Evolutionary conservation across 805 yeast genomes (phyloP), one percentile per base, ranked within the genome.

Genomic region (Hanseniaspora nectarophila): DNA sequence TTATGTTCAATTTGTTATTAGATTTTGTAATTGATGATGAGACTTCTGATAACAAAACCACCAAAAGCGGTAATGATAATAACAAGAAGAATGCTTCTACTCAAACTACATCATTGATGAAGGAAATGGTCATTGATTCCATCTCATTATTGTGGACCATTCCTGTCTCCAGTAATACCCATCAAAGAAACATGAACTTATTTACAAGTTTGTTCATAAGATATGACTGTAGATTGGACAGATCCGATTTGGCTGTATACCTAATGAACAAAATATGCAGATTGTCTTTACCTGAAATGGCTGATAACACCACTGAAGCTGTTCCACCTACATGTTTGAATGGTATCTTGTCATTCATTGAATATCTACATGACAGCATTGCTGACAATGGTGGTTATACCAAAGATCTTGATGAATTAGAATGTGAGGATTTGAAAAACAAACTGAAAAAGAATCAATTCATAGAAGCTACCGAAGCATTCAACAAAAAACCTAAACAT

Each of bases 291-390:
- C 95, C 97, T 0, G 95, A 88, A 61, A 76, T 90, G 10, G 95
- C 97, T 0, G 59, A 73, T 9, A 71, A 75, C 59, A 81, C 95
- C 0, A 85, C 95, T 0, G 85, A 84, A 37, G 82, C 77, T 60
- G 95, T 90, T 1, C 97, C 98, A 0, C 96, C 97, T 0, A 75
- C 88, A 7, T 90, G 97, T 60, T 70, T 92, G 48, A 97, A 92
- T 60, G 95, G 97, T 1, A 65, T 92, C 2, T 70, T 90, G 21
- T 74, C 85, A 2, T 79, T 83, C 53, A 70, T 89, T 39, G 76
- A 78, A 54, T 80, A 81, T 15, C 70, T 85, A 43, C 74, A 76
- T 57, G 77, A 61, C 61, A 77, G 56, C 69, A 71, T 66, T 43
- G 59, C 45, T 63, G 65, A 47, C 3, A 60, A 54, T 15, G 43